phyloP scores from a whole-genome alignment of 2,329 filamentous ascomycete species.

The Exophiala dermatitidis region DNA sequence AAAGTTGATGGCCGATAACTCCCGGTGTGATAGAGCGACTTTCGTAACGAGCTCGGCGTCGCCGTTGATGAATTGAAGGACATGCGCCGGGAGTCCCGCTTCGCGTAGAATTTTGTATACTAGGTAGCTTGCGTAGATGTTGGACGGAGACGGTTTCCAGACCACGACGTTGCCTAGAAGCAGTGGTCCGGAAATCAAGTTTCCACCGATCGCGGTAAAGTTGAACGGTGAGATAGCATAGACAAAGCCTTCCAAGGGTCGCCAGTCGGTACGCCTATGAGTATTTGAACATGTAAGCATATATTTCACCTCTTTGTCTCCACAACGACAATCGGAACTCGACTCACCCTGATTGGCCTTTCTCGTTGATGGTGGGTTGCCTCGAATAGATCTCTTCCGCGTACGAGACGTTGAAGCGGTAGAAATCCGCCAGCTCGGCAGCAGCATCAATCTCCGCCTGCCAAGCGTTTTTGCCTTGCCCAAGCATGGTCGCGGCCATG shows the following conservation, averaged over 20 bases:
- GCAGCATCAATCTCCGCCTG: constrained; percentile 98
- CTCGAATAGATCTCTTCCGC: constrained; percentile 83
- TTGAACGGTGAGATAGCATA: constrained; percentile 88
- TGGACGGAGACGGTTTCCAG: constrained; percentile 80
- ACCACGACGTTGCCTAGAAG: constrained; percentile 83
- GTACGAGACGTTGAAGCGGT: constrained; percentile 90
- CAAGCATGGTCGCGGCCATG: constrained; percentile 92
- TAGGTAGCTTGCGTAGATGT: constrained; percentile 75
- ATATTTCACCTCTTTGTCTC: too few species aligned
- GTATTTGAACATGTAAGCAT: constrained; percentile 49
- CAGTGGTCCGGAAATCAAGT: constrained; percentile 69
- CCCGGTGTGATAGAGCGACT: constrained; percentile 60
- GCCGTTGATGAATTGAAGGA: constrained; percentile 82
- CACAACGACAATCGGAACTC: too few species aligned
- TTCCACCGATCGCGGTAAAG: constrained; percentile 86
- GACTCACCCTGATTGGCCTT: constrained; percentile 79
- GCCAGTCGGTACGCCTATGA: constrained; percentile 54
- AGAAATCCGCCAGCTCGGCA: constrained; percentile 85
- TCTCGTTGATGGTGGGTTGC: constrained; percentile 75
- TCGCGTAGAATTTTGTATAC: constrained; percentile 82
- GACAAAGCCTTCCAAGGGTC: constrained; percentile 81
- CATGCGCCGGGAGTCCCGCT: constrained; percentile 72
- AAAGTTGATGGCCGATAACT: constrained; percentile 79
- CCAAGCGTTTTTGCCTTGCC: constrained; percentile 97
- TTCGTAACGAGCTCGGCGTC: constrained; percentile 73